Percentiles rank a stretch among this genome's conserved stretches.
These are phyloP conservation scores for Boletus vermiculosoides DNA, from an alignment of 768 basidiomycete species.

Conservation along the genomic window DNA sequence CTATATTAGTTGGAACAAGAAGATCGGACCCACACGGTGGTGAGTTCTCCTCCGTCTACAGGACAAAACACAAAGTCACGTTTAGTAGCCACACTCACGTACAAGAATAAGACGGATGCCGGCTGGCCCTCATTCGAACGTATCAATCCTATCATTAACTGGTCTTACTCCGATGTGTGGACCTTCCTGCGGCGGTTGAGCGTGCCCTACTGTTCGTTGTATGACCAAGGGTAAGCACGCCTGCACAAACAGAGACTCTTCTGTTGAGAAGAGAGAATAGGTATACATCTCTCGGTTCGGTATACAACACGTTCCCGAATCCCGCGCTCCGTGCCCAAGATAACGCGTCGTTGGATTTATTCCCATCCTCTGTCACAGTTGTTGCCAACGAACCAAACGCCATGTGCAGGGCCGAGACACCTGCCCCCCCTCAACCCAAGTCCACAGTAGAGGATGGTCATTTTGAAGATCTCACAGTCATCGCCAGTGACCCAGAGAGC, in stretches of 20 bases:
- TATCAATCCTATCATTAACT: conserved; percentile 94
- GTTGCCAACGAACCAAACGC: conserved; percentile 21
- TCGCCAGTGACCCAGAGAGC: conserved; percentile 20
- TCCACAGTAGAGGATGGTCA: background rate
- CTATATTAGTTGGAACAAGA: conserved; percentile 87
- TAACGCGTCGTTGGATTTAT: conserved; percentile 6
- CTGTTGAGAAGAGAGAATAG: conserved; percentile 38
- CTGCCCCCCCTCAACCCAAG: background rate
- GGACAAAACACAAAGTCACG: background rate
- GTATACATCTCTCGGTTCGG: conserved; percentile 97
- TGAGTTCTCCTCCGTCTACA: conserved; percentile 38
- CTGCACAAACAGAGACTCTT: background rate
- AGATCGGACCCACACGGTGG: conserved; percentile 93
- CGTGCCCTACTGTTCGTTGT: conserved; percentile 85
- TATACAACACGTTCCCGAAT: conserved; percentile 91
- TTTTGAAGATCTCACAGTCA: conserved; percentile 12
- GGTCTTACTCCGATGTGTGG: conserved; percentile 92
- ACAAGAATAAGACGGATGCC: conserved; percentile 77
- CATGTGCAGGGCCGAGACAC: conserved; percentile 16
- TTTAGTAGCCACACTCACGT: conserved; percentile 62
- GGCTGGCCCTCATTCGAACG: conserved; percentile 90
- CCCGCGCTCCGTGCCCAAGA: conserved; percentile 61
- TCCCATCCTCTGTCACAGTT: conserved; percentile 22
- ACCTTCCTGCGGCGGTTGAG: conserved; percentile 68
- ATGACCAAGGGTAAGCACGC: conserved; percentile 78